Conservation (phyloP, 306 rosid genomes). For the Lupinus albus region DNA sequence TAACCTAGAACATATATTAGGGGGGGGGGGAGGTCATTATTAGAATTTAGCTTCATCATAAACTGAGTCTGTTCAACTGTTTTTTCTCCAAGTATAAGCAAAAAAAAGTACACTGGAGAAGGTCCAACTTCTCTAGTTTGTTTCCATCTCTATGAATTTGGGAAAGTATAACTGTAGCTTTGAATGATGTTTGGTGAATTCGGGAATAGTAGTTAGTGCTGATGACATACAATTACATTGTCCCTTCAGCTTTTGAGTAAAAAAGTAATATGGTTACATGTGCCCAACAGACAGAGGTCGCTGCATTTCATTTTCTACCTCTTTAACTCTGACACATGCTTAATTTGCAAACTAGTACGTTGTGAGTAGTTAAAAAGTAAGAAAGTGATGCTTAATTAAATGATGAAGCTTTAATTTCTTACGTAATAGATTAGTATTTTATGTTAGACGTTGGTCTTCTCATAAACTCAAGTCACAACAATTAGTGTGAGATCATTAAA, state of each 20-base stretch:
- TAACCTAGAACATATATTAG: conserved; percentile 11
- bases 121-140: conserved; percentile 12
- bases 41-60: conserved; percentile 28
- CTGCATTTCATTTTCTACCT: conserved; percentile 40
- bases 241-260: no score
- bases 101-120: conserved; percentile 2
- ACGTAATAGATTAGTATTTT: no score
- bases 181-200: conserved; percentile 43
- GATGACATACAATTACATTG: conserved; percentile 32
- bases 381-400: no score
- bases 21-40: not conserved
- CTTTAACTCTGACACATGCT: conserved; percentile 4
- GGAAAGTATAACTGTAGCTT: conserved; percentile 33
- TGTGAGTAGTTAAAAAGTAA: no score
- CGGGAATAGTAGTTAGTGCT: conserved; percentile 40
- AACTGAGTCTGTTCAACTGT: conserved; percentile 20
- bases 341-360: not conserved
- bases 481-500: no score
- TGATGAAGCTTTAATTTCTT: no score
- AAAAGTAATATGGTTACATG: conserved; percentile 51
- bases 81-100: conserved; percentile 20
- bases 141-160: not conserved
- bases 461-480: no score
- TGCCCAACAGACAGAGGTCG: conserved; percentile 39
- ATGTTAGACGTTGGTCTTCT: no score